Conservation (phyloP, 2,329 filamentous ascomycete species). For the Stemphylium beticola region DNA sequence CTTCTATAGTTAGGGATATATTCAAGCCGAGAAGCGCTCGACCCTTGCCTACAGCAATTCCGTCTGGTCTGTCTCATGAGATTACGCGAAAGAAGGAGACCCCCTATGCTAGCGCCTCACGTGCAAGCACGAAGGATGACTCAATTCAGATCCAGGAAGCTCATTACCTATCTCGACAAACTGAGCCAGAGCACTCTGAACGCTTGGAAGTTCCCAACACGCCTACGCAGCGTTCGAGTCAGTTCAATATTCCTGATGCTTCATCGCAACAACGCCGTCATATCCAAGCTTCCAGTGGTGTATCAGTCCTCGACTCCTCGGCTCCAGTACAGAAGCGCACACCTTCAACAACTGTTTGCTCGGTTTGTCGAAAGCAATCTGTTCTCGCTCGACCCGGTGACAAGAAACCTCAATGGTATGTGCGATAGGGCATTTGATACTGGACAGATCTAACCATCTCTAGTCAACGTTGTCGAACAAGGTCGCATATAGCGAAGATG, state of each 20-base stretch:
- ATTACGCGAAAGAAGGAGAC: not conserved
- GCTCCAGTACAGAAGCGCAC: not conserved
- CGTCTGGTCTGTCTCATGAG: not conserved
- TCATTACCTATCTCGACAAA: not conserved
- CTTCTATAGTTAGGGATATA: conserved; percentile 6
- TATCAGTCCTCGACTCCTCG: not conserved
- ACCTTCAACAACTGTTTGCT: conserved; percentile 12
- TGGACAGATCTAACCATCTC: not conserved
- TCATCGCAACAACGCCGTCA: not conserved
- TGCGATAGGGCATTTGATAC: not conserved
- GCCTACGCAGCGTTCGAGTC: conserved; percentile 20
- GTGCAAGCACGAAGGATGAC: not conserved
- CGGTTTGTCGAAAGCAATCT: conserved; percentile 16
- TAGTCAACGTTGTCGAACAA: conserved; percentile 17
- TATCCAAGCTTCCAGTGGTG: not conserved
- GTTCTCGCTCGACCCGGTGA: conserved; percentile 1
- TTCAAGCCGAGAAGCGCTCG: not conserved
- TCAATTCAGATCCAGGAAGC: not conserved
- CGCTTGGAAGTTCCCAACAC: conserved; percentile 22
- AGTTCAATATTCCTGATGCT: conserved; percentile 1
- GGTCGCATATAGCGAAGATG: not conserved
- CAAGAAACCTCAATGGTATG: conserved; percentile 18
- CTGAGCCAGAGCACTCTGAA: not conserved
- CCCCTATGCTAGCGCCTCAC: not conserved
- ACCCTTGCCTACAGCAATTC: not conserved